Conservation (phyloP, 2,329 filamentous ascomycete species). For the Verticillium alfalfae region DNA sequence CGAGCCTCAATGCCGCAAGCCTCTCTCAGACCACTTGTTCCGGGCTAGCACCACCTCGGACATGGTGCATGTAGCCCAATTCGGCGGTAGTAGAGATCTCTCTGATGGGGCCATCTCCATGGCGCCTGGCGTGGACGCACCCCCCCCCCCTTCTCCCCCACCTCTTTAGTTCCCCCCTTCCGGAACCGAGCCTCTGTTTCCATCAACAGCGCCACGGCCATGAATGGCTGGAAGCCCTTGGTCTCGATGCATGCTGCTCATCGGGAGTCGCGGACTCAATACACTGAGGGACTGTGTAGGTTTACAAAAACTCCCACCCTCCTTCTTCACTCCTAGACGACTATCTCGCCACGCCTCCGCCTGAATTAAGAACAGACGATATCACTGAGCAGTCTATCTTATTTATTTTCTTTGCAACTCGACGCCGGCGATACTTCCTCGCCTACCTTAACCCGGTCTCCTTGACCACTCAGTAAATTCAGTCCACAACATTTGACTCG, state of each 20-base stretch:
- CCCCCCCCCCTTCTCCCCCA: neutral
- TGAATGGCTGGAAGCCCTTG: neutral
- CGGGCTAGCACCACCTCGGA: neutral
- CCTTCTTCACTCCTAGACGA: neutral
- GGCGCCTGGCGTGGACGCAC: neutral
- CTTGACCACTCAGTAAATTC: too few species aligned
- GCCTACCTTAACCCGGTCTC: too few species aligned
- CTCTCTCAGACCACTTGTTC: neutral
- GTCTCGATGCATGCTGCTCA: neutral
- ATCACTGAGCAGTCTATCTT: too few species aligned
- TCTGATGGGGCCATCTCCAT: neutral
- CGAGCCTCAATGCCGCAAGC: neutral
- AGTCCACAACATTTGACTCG: too few species aligned
- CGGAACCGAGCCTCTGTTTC: neutral
- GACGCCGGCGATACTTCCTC: too few species aligned
- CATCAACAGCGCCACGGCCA: neutral
- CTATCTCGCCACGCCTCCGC: neutral
- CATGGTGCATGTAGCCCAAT: neutral
- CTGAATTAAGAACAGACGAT: too few species aligned
- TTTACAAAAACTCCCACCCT: neutral
- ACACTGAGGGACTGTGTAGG: neutral
- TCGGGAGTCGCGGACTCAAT: neutral
- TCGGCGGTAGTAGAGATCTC: neutral
- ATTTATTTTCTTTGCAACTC: neutral
- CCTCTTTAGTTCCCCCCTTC: neutral